Base-by-base conservation (phyloP, 2,329 filamentous ascomycete species). In the Trichophyton verrucosum region DNA sequence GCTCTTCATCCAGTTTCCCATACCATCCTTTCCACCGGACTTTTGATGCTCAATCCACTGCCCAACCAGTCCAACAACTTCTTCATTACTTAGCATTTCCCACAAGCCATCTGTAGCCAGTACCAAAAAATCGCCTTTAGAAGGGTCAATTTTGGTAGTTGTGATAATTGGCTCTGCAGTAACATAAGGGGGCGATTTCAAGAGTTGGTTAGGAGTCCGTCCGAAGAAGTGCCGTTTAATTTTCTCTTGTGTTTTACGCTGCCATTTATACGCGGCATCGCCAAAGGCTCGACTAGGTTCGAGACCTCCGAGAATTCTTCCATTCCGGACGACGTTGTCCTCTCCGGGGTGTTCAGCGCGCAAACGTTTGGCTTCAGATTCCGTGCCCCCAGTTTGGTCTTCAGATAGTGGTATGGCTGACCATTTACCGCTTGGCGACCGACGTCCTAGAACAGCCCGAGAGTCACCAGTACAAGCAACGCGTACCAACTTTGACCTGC, bases 41-140 rank as follows among this genome's bases (percentile, higher is more conserved):
- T 73, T 64, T 66, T 96, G 88, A 22, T 83, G 84, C 73, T 99
- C 94, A 56, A 99, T 84, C 94, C 94, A 99, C 73, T 95, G 90
- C 15, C 92, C 95, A 3, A 99, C 94, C 1, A 99, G 83, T 0
- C 94, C 94, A 58, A 99, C 88, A 1, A 96, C 94, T 77, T 99
- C 94, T 71, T 99, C 94, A 69, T 97, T 99, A 56, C 90, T 96
- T 64, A 99, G 81, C 94, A 97, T 97, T 76, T 99, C 94, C 94
- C 94, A 99, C 0, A 99, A 81, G 3, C 94, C 94, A 71, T 99
- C 94, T 0, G 94, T 96, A 22, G 94, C 94, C 80, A 99, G 86
- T 64, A 99, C 92, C 11, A 99, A 80, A 68, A 99, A 99, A 71
- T 99, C 94, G 53, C 92, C 91, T 64, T 89, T 89, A 60, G 89